phyloP scores from a whole-genome alignment of 2,329 filamentous ascomycete species.

The Diplodia mutila region DNA sequence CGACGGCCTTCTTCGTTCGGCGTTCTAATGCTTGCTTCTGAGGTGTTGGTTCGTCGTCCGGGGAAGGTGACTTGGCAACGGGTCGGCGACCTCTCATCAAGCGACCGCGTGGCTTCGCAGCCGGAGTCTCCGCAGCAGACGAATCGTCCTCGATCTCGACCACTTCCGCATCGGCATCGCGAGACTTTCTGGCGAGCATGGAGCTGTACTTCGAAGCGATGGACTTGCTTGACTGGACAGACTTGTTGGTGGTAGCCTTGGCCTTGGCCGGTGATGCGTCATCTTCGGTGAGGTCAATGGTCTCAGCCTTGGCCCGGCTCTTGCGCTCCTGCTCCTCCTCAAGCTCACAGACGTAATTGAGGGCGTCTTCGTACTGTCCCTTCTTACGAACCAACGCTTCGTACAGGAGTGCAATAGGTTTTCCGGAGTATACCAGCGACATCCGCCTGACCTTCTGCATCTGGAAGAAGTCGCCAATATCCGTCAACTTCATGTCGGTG shows the following conservation, averaged over 20 bases:
- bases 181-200: constrained; percentile 26
- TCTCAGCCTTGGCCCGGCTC: neutral
- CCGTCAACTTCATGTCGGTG: constrained; percentile 33
- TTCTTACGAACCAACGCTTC: constrained; percentile 55
- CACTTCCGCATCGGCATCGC: too few species aligned
- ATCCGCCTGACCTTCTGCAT: constrained; percentile 59
- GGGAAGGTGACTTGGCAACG: constrained; percentile 28
- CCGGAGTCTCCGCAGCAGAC: neutral
- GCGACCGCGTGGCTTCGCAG: constrained; percentile 38
- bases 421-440: constrained; percentile 51
- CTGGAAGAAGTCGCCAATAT: constrained; percentile 51
- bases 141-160: neutral
- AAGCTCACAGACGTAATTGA: constrained; percentile 50
- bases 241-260: constrained; percentile 51
- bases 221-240: constrained; percentile 57
- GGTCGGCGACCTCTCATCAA: constrained; percentile 56
- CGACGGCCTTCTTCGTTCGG: constrained; percentile 34
- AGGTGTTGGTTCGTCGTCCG: neutral
- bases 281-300: constrained; percentile 42
- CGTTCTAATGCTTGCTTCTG: neutral
- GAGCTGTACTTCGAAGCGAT: constrained; percentile 62
- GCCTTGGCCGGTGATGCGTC: constrained; percentile 35
- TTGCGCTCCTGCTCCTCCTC: constrained; percentile 39
- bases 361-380: constrained; percentile 60
- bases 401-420: constrained; percentile 53